Conservation (phyloP, 768 basidiomycete genomes). For the Macrocybe gigantea region DNA sequence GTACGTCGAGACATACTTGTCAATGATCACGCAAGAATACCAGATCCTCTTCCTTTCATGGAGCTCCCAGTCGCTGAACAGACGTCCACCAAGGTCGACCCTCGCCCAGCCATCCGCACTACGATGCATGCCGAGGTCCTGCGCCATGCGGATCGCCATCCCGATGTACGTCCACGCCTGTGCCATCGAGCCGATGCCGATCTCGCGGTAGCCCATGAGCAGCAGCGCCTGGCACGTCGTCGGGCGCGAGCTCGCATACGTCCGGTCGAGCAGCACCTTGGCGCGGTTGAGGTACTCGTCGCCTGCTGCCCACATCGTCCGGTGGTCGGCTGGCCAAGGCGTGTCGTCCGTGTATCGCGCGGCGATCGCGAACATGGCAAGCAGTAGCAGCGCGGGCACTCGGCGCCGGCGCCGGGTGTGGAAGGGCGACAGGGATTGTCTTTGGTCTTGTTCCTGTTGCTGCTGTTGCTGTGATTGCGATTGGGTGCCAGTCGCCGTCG, state of each 20-base stretch:
- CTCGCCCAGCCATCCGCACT: constrained; percentile 75
- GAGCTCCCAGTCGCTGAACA: constrained; percentile 59
- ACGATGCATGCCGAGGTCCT: constrained; percentile 81
- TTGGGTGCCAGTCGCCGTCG: no score
- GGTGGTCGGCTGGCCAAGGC: constrained; percentile 35
- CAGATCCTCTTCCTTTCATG: constrained; percentile 70
- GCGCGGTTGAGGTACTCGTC: constrained; percentile 67
- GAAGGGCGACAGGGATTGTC: no score
- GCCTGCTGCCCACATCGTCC: constrained; percentile 78
- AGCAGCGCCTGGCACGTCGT: constrained; percentile 77
- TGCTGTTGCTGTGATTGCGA: no score
- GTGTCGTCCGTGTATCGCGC: constrained; percentile 56
- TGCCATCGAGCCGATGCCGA: constrained; percentile 87
- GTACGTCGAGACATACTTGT: constrained; percentile 75
- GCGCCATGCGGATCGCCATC: constrained; percentile 91
- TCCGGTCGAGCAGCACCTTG: constrained; percentile 56
- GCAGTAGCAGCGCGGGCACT: constrained; percentile 61
- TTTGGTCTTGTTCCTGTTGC: no score
- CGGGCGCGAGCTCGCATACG: constrained; percentile 67
- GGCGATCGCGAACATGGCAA: constrained; percentile 82
- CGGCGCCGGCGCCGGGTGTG: constrained; percentile 36
- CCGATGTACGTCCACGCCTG: constrained; percentile 83
- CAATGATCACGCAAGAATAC: constrained; percentile 76
- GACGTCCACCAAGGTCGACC: constrained; percentile 42
- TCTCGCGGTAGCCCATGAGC: constrained; percentile 78